Conservation (phyloP, 1,284 basidiomycete species). For the Xerocomus amazonicus region DNA sequence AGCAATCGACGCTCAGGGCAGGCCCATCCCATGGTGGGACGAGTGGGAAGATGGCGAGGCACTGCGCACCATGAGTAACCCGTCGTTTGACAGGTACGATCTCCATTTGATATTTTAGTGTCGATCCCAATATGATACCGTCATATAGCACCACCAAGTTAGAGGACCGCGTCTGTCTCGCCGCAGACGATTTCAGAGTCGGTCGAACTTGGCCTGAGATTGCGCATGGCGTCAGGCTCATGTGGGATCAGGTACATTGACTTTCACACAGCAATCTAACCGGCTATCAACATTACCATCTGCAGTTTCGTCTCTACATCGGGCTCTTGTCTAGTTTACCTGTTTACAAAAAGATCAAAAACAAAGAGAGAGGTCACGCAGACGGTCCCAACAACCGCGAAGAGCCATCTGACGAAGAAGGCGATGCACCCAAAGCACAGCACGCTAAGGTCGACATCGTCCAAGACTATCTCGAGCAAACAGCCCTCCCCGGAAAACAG, state of each 20-base stretch:
- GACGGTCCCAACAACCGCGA: conserved; percentile 21
- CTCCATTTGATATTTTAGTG: no score
- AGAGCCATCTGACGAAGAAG: conserved; percentile 29
- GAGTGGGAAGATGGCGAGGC: conserved; percentile 47
- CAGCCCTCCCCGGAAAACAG: conserved; percentile 27
- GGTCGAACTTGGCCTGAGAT: conserved; percentile 40
- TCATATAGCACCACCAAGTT: conserved; percentile 31
- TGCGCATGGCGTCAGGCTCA: conserved; percentile 33
- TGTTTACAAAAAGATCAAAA: conserved; percentile 24
- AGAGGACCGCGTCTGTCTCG: conserved; percentile 41
- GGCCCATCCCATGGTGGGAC: conserved; percentile 43
- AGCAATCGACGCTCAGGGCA: conserved; percentile 27
- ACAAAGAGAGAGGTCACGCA: conserved; percentile 14
- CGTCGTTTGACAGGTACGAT: conserved; percentile 37
- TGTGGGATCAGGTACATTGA: conserved; percentile 50
- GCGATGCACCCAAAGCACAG: conserved; percentile 19
- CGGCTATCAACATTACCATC: not conserved
- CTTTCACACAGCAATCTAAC: not conserved
- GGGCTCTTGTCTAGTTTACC: conserved; percentile 26
- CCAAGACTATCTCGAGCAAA: conserved; percentile 35
- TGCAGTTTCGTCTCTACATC: conserved; percentile 28
- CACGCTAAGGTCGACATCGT: conserved; percentile 21
- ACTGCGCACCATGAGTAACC: conserved; percentile 23
- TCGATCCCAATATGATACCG: not conserved
- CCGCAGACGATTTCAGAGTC: conserved; percentile 43